phyloP scores from a whole-genome alignment of 306 rosid genomes.

The Trifolium dubium region DNA sequence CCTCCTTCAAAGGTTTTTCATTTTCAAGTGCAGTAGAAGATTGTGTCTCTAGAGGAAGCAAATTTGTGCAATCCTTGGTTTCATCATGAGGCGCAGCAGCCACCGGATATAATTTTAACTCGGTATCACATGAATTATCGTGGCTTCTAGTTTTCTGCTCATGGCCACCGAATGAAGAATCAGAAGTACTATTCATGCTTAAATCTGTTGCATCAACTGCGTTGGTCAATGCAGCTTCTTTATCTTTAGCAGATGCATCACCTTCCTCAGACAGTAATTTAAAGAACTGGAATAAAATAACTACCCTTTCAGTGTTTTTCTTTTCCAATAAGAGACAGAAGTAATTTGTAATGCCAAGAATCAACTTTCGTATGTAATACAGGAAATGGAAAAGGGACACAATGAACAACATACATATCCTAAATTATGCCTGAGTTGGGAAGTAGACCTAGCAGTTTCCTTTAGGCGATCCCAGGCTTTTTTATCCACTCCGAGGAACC shows the following conservation, averaged over 20 bases:
- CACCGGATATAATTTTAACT: conserved; percentile 43
- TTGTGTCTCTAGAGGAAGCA: conserved; percentile 39
- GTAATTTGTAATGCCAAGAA: conserved; percentile 2
- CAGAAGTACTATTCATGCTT: conserved; percentile 49
- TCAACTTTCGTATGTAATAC: background rate
- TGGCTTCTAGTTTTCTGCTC: conserved; percentile 41
- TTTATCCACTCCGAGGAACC: conserved; percentile 60
- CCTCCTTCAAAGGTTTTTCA: conserved; percentile 63
- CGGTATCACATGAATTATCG: background rate
- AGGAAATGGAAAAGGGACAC: conserved; percentile 10
- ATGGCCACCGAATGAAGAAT: conserved; percentile 52
- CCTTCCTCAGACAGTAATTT: conserved; percentile 68
- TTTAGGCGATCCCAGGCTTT: conserved; percentile 53
- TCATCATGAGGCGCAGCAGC: conserved; percentile 34
- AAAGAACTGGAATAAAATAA: conserved; percentile 64
- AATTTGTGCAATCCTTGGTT: conserved; percentile 34
- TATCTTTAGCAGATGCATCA: conserved; percentile 52
- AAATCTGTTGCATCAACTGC: conserved; percentile 59
- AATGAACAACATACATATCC: conserved; percentile 49
- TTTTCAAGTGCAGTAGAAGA: conserved; percentile 37
- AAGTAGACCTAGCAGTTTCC: conserved; percentile 59
- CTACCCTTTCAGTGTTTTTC: conserved; percentile 13
- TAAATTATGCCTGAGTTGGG: conserved; percentile 55
- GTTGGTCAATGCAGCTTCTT: conserved; percentile 70
- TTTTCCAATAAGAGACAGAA: conserved; percentile 11